phyloP scores from a whole-genome alignment of 2,329 filamentous ascomycete genomes.

The Ascochyta pisi region DNA sequence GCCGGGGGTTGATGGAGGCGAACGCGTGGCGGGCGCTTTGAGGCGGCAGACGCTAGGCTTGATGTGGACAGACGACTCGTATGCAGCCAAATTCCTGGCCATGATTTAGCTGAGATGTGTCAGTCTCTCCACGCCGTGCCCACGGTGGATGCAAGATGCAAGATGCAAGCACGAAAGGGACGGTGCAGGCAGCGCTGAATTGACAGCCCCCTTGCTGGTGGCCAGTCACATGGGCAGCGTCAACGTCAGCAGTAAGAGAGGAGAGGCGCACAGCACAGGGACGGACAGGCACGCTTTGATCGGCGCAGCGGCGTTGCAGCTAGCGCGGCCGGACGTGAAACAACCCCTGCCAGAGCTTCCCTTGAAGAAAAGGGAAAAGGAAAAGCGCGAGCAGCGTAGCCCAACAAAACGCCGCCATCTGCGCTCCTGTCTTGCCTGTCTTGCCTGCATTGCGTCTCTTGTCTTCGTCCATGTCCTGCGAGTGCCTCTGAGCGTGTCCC shows the following conservation, averaged over 20 bases:
- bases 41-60: conserved; percentile 6
- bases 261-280: neutral
- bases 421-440: conserved; percentile 9
- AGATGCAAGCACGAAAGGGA: neutral
- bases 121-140: conserved; percentile 2
- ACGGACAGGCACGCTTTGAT: neutral
- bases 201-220: neutral
- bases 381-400: conserved; percentile 8
- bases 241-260: neutral
- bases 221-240: neutral
- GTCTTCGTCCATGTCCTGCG: neutral
- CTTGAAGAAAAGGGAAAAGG: neutral
- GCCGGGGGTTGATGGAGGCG: conserved; percentile 5
- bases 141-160: neutral
- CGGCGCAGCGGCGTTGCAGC: neutral
- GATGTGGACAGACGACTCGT: neutral
- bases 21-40: conserved; percentile 13
- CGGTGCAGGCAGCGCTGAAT: neutral
- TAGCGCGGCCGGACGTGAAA: conserved; percentile 17
- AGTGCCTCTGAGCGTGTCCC: neutral
- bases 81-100: neutral
- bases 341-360: conserved; percentile 15
- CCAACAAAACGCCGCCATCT: conserved; percentile 14
- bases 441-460: conserved; percentile 1
- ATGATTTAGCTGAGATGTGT: conserved; percentile 1